Conservation (phyloP, 495 filamentous ascomycete species). For the Trichoderma reesei region DNA sequence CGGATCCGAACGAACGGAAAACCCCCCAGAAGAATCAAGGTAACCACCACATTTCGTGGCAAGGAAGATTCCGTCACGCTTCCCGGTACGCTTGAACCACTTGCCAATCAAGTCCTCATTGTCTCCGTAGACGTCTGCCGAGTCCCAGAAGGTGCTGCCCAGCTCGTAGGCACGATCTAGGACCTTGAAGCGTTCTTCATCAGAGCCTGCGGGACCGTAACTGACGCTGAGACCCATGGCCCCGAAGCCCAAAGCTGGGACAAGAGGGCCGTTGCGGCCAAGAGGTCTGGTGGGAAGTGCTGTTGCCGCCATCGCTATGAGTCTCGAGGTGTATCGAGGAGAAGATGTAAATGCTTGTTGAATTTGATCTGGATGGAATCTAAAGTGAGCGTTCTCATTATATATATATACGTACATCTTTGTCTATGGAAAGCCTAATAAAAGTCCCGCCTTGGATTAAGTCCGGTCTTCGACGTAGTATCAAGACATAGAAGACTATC, state of each 20-base stretch:
- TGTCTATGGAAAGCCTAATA: too few species aligned
- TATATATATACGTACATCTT: too few species aligned
- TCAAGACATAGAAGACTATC: background rate
- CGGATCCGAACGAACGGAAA: conserved; percentile 30
- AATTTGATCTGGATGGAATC: too few species aligned
- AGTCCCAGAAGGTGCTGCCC: conserved; percentile 43
- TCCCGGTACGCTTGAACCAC: conserved; percentile 44
- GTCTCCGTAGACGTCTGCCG: conserved; percentile 38
- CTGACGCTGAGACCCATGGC: conserved; percentile 41
- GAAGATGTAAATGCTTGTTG: background rate
- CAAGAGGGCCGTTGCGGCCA: conserved; percentile 42
- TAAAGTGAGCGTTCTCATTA: too few species aligned
- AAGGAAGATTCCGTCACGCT: conserved; percentile 44
- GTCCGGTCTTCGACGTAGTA: background rate
- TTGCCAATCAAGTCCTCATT: conserved; percentile 43
- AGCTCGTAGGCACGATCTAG: conserved; percentile 35
- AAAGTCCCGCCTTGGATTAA: background rate
- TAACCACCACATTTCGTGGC: conserved; percentile 44
- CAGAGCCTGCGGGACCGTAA: conserved; percentile 29
- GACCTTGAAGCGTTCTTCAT: conserved; percentile 31
- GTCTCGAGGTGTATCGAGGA: too few species aligned
- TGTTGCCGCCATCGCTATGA: background rate
- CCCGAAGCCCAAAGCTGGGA: conserved; percentile 44
- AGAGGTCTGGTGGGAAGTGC: conserved; percentile 33
- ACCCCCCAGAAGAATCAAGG: background rate